phyloP scores from a whole-genome alignment of 2,329 filamentous ascomycete species.

The Cryphonectria carpinicola region DNA sequence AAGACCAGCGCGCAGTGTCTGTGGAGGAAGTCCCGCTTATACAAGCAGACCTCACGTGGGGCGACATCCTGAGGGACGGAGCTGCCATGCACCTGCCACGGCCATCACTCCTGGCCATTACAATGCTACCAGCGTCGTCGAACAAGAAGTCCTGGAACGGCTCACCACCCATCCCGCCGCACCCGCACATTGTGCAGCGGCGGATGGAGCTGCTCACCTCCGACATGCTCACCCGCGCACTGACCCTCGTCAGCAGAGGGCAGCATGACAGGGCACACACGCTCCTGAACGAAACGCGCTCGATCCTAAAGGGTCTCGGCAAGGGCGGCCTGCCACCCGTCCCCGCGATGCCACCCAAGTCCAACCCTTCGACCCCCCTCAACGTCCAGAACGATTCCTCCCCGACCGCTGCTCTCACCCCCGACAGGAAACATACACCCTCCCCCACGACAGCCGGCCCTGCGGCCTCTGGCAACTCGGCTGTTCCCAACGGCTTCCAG shows the following conservation, averaged over 20 bases:
- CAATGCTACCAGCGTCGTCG: conserved; percentile 77
- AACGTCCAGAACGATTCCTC: conserved; percentile 45
- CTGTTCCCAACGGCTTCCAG: conserved; percentile 38
- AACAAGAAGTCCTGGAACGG: conserved; percentile 67
- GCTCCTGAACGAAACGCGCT: conserved; percentile 88
- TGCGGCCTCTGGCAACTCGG: conserved; percentile 29
- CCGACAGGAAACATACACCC: conserved; percentile 59
- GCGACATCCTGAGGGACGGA: conserved; percentile 89
- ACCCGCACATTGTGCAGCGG: conserved; percentile 91
- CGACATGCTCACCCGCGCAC: conserved; percentile 92
- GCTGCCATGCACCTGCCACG: conserved; percentile 83
- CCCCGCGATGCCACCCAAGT: conserved; percentile 61
- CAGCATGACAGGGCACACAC: conserved; percentile 95
- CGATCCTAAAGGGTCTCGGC: conserved; percentile 91
- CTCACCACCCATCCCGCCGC: conserved; percentile 85
- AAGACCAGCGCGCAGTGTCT: conserved; percentile 80
- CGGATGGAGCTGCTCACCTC: conserved; percentile 98
- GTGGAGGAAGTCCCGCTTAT: conserved; percentile 95
- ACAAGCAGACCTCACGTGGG: conserved; percentile 91
- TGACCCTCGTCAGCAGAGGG: conserved; percentile 86
- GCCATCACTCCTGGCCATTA: conserved; percentile 90
- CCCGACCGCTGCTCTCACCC: conserved; percentile 49
- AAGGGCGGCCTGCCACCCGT: conserved; percentile 94
- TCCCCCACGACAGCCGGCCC: conserved; percentile 53
- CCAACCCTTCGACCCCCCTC: conserved; percentile 55